A percentile compares a stretch with the other conserved stretches of the same genome.
These are phyloP conservation scores for Dipodascus albidus DNA, from an alignment of 805 yeast genomes.

Conservation along the genomic window DNA sequence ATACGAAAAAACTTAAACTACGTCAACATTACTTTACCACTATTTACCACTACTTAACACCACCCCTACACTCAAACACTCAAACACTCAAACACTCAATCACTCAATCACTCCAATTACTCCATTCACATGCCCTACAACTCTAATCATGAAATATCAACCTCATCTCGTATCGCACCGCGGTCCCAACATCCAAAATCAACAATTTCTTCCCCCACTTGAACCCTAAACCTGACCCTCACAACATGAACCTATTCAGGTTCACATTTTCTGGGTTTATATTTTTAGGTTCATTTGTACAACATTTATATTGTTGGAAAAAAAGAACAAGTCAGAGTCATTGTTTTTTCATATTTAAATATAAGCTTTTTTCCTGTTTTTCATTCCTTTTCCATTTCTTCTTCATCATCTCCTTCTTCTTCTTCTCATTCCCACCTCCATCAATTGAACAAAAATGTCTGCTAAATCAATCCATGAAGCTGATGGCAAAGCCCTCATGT, in stretches of 20 bases:
- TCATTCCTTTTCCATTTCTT: neutral
- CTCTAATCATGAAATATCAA: no score
- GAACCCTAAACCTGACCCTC: neutral
- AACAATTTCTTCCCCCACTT: neutral
- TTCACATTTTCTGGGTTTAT: neutral
- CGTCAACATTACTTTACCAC: no score
- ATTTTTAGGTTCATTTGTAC: no score
- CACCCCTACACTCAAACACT: no score
- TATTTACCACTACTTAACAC: no score
- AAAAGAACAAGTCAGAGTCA: no score
- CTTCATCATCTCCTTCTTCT: neutral
- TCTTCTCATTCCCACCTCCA: no score
- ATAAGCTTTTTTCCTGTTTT: neutral
- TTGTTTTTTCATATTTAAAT: no score
- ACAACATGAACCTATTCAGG: neutral
- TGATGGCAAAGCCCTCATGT: slow-evolving; percentile 35
- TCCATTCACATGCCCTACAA: neutral
- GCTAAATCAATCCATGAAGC: slow-evolving; percentile 36
- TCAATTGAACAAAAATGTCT: slow-evolving; percentile 30
- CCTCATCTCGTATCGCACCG: no score
- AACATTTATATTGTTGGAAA: no score
- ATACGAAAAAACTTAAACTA: no score
- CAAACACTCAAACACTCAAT: no score
- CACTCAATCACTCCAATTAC: neutral
- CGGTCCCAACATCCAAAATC: neutral